These are phyloP conservation scores for Phialocephala subalpina DNA, from an alignment of 2,329 filamentous ascomycete genomes.

Conservation along the genomic window DNA sequence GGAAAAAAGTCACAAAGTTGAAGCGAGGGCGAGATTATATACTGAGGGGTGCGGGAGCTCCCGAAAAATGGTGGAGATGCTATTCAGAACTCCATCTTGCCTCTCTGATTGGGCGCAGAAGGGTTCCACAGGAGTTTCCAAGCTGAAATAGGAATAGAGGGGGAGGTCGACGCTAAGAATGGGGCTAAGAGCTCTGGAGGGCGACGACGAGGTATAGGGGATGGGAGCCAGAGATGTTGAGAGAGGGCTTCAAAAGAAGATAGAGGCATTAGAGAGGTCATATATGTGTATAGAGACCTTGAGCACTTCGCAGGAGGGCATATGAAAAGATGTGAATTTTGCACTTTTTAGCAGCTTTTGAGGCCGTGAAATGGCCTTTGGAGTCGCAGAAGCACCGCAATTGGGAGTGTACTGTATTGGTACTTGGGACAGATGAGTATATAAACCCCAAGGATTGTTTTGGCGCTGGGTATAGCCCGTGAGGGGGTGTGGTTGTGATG, in stretches of 20 bases:
- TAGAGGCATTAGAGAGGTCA: background rate
- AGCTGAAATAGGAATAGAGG: background rate
- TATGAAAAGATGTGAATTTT: constrained; percentile 3
- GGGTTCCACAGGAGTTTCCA: background rate
- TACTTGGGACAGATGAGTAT: background rate
- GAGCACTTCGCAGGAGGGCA: background rate
- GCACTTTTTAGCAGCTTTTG: background rate
- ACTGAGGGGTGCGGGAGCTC: background rate
- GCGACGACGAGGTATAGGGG: background rate
- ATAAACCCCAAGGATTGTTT: constrained; percentile 2
- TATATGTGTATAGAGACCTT: constrained; percentile 2
- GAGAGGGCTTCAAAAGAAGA: constrained; percentile 3
- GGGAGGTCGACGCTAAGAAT: background rate
- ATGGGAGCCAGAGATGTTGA: background rate
- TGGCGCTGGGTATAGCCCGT: background rate
- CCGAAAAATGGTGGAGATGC: background rate
- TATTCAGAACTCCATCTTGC: background rate
- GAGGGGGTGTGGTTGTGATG: background rate
- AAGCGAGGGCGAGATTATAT: background rate
- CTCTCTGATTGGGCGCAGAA: background rate
- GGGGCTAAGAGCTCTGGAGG: background rate
- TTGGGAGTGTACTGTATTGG: background rate
- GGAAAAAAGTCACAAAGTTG: background rate
- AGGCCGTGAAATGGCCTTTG: constrained; percentile 3
- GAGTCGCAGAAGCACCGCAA: background rate